These are phyloP conservation scores for Phenoliferia sp. DNA, from an alignment of 1,284 basidiomycete genomes.

Conservation along the genomic window DNA sequence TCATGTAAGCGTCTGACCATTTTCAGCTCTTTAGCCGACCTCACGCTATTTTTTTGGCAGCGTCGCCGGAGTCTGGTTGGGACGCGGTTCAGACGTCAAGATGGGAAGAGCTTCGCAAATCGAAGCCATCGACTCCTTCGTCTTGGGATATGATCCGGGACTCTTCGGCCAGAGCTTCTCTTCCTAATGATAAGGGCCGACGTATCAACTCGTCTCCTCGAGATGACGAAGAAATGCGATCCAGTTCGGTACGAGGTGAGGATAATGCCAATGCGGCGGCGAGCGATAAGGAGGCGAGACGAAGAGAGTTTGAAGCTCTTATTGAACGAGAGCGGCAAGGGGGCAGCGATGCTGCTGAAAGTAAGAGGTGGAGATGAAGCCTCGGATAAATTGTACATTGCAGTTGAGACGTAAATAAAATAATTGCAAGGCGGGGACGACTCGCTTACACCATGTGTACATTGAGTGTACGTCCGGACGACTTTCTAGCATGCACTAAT, in stretches of 20 bases:
- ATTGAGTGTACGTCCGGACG: background rate
- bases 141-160: constrained; percentile 7
- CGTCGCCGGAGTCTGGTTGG: too few species aligned
- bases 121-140: background rate
- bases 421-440: background rate
- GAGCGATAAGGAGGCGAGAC: constrained; percentile 2
- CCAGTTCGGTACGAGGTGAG: background rate
- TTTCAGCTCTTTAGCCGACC: background rate
- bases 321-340: constrained; percentile 8
- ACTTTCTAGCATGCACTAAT: too few species aligned
- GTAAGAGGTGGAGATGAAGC: background rate
- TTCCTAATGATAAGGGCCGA: background rate
- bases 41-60: too few species aligned
- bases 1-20: background rate
- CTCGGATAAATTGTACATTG: background rate
- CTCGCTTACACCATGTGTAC: too few species aligned
- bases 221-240: background rate
- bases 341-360: background rate
- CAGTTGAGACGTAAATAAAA: background rate
- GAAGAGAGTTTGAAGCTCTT: constrained; percentile 8
- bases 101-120: constrained; percentile 9
- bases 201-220: background rate
- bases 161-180: background rate
- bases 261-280: background rate
- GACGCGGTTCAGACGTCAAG: background rate